Conservation (phyloP, 176 grass and related monocot genomes). For the Eragrostis curvula region DNA sequence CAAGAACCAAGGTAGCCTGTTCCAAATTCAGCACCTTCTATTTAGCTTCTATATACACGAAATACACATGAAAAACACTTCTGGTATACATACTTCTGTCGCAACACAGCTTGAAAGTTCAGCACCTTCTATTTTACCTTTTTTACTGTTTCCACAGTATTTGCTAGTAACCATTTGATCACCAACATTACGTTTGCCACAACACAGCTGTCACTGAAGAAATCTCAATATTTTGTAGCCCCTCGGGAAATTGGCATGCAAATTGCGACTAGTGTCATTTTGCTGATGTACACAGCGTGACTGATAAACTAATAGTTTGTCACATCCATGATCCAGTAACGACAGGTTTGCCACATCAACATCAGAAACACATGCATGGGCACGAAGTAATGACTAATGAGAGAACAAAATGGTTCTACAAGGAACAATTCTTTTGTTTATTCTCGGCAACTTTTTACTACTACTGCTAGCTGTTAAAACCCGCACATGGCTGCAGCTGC, state of each 20-base stretch:
- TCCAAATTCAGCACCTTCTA: too few relatives aligned
- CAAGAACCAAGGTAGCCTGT: too few relatives aligned
- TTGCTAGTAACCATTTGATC: too few relatives aligned
- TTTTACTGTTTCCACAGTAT: background rate
- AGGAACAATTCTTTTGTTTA: conserved; percentile 12
- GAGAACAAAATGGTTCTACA: background rate
- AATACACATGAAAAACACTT: background rate
- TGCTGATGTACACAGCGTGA: background rate
- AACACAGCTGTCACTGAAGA: background rate
- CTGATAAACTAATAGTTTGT: background rate
- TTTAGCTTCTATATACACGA: background rate
- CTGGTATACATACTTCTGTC: background rate
- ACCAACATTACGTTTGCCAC: background rate
- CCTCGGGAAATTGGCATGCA: background rate
- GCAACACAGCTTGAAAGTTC: too few relatives aligned
- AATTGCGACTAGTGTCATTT: background rate
- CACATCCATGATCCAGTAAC: background rate
- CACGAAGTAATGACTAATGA: background rate
- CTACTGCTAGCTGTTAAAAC: background rate
- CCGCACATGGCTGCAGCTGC: too few relatives aligned
- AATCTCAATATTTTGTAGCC: background rate
- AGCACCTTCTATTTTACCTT: background rate
- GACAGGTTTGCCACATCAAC: background rate
- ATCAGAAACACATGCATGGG: background rate
- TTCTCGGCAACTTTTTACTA: background rate